Conservation (phyloP, 805 yeast species). For the Brettanomyces bruxellensis region DNA sequence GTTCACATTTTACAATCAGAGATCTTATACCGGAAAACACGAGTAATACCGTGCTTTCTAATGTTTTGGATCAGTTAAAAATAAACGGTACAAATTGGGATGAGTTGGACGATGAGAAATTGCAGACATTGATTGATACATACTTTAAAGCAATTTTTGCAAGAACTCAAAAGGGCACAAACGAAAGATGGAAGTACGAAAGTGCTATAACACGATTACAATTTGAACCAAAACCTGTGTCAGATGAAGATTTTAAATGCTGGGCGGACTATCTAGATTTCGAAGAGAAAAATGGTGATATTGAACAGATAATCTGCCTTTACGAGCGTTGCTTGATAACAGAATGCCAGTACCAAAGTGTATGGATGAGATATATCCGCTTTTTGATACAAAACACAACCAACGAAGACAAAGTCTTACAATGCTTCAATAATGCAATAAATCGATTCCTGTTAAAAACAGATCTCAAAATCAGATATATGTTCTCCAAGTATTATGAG, state of each 20-base stretch:
- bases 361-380: constrained; percentile 64
- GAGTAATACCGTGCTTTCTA: constrained; percentile 21
- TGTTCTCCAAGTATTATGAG: constrained; percentile 21
- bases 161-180: constrained; percentile 42
- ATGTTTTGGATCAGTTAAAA: constrained; percentile 4
- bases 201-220: constrained; percentile 46
- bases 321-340: constrained; percentile 74
- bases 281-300: constrained; percentile 24
- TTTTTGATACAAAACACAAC: constrained; percentile 34
- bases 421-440: constrained; percentile 44
- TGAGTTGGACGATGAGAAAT: constrained; percentile 10
- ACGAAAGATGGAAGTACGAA: constrained; percentile 66
- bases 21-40: constrained; percentile 22
- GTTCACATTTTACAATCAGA: constrained; percentile 25
- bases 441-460: constrained; percentile 26
- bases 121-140: constrained; percentile 28
- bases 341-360: constrained; percentile 43
- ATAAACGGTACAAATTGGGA: not conserved
- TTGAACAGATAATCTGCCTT: constrained; percentile 31
- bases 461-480: constrained; percentile 17
- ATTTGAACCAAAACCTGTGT: constrained; percentile 42
- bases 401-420: constrained; percentile 22
- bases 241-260: constrained; percentile 31
- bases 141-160: constrained; percentile 35
- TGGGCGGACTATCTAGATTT: constrained; percentile 62